Evolutionary conservation across 805 yeast genomes (phyloP), one percentile per base, ranked within the genome.

Genomic region (Barnettozyma sp.): DNA sequence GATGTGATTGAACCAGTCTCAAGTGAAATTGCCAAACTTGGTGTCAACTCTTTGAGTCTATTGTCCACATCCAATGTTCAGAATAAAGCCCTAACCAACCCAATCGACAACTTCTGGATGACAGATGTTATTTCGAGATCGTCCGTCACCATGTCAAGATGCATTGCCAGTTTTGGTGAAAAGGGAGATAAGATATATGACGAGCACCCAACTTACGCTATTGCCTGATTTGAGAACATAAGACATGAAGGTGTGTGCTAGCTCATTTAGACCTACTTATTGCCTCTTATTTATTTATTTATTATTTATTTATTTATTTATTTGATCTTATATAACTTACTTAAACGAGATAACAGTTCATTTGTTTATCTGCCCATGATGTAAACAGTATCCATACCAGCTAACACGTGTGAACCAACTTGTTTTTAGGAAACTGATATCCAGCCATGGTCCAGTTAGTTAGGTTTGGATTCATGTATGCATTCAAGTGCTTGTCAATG

Each of bases 101-200:
- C 87, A 39, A 78, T 84, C 54, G 74, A 73, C 48, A 82, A 84
- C 74, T 84, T 82, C 60, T 84, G 85, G 68, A 81, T 84, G 71
- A 84, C 95, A 23, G 90, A 85, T 59, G 84, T 82, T 43, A 80
- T 84, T 48, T 80, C 94, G 17, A 74, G 94, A 67, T 76, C 84
- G 38, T 84, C 94, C 33, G 84, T 86, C 46, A 85, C 94, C 21
- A 85, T 84, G 94, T 94, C 94, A 27, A 79, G 73, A 63, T 82
- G 94, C 67, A 77, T 86, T 41, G 71, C 80, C 36, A 65, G 80
- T 39, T 78, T 79, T 54, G 84, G 84, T 35, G 72, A 79, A 39
- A 71, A 75, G 62, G 65, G 76, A 45, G 83, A 76, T 45, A 77
- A 77, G 57, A 59, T 66, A 36, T 56, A 57, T 41, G 82, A 76